phyloP scores from a whole-genome alignment of 1,284 basidiomycete species.

The Malassezia dermatis region DNA sequence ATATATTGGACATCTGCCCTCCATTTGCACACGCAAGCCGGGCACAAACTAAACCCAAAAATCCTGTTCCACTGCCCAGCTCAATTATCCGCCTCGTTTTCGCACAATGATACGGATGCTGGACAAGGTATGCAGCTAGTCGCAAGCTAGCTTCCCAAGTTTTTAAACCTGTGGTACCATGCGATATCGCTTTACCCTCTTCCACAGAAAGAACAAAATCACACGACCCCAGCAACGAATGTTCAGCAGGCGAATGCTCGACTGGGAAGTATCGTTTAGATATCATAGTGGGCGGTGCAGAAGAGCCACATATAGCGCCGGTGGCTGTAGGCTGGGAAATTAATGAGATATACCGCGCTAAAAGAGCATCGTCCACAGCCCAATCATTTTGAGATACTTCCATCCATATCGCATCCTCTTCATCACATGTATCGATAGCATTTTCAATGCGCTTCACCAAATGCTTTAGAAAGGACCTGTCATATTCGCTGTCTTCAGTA shows the following conservation, averaged over 20 bases:
- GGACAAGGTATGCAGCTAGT: conserved; percentile 18
- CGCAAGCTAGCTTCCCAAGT: conserved; percentile 23
- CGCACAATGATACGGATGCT: background rate
- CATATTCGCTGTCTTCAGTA: conserved; percentile 3
- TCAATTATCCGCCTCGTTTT: conserved; percentile 16
- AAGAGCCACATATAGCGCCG: background rate
- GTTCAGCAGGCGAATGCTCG: background rate
- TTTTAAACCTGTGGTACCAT: conserved; percentile 22
- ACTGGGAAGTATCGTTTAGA: conserved; percentile 5
- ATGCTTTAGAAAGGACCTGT: conserved; percentile 13
- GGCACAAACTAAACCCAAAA: conserved; percentile 19
- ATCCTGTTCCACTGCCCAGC: conserved; percentile 23
- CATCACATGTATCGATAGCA: background rate
- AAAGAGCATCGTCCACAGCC: conserved; percentile 3
- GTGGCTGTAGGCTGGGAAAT: background rate
- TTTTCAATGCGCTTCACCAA: conserved; percentile 9
- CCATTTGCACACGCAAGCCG: background rate
- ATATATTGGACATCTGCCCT: background rate
- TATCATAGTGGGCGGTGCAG: background rate
- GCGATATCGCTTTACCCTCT: conserved; percentile 19
- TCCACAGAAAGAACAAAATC: conserved; percentile 13
- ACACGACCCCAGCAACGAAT: conserved; percentile 5
- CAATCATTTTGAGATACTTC: background rate
- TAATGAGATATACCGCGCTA: conserved; percentile 11
- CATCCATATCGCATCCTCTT: background rate